phyloP scores from a whole-genome alignment of 805 yeast species.

The Debaryomyces castellii region DNA sequence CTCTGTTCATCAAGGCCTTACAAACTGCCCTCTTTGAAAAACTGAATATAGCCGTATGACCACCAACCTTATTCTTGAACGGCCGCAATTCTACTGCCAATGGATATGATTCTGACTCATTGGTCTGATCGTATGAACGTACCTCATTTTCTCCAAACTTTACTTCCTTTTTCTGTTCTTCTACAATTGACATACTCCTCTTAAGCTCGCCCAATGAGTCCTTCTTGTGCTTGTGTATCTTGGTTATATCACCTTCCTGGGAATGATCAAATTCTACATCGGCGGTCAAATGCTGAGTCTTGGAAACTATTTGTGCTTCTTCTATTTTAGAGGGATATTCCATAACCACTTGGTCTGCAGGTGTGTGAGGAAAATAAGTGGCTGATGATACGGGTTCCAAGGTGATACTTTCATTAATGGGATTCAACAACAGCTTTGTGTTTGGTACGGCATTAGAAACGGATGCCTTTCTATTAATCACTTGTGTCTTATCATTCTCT shows the following conservation, averaged over 20 bases:
- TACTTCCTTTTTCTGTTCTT: conserved; percentile 5
- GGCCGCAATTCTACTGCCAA: conserved; percentile 88
- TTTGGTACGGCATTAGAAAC: conserved; percentile 6
- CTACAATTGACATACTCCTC: background rate
- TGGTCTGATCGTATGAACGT: conserved; percentile 1
- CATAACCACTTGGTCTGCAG: conserved; percentile 16
- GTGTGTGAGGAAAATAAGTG: conserved; percentile 67
- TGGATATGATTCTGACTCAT: conserved; percentile 45
- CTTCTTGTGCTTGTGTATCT: conserved; percentile 10
- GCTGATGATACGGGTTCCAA: conserved; percentile 69
- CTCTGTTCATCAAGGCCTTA: conserved; percentile 87
- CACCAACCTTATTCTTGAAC: conserved; percentile 93
- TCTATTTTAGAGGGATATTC: conserved; percentile 2
- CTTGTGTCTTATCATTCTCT: conserved; percentile 12
- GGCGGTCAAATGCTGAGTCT: conserved; percentile 48
- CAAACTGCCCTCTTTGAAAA: conserved; percentile 92
- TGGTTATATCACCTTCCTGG: conserved; percentile 28
- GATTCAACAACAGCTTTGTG: background rate
- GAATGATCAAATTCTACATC: conserved; percentile 47
- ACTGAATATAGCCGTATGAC: conserved; percentile 94
- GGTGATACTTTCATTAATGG: conserved; percentile 11
- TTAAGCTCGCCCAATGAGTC: background rate
- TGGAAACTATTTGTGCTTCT: conserved; percentile 8
- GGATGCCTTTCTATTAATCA: conserved; percentile 1
- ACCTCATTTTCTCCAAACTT: conserved; percentile 6